A percentile compares a stretch with the other conserved stretches of the same genome.
phyloP scores from a whole-genome alignment of 1,139 yeast species.

The Eremothecium coryli region DNA sequence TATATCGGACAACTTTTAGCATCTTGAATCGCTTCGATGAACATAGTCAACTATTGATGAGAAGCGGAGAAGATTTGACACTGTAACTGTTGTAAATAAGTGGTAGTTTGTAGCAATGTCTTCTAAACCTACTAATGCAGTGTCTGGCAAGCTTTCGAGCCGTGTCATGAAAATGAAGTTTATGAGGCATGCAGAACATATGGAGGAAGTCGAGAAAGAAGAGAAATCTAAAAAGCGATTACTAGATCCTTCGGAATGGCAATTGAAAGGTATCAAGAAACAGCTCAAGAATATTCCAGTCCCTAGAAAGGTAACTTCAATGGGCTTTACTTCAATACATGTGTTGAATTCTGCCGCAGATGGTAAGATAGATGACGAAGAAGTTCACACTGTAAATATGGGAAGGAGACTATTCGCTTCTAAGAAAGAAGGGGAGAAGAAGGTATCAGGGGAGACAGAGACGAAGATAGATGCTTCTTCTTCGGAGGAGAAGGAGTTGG shows the following conservation, averaged over 20 bases:
- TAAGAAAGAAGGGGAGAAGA: conserved; percentile 10
- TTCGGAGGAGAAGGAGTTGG: neutral
- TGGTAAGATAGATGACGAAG: conserved; percentile 9
- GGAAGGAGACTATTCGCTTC: conserved; percentile 30
- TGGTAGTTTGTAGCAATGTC: no score
- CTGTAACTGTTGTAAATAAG: no score
- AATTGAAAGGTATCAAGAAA: conserved; percentile 7
- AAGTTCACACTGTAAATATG: conserved; percentile 10
- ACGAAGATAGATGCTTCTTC: neutral
- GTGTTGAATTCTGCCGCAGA: neutral
- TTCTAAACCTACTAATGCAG: conserved; percentile 9
- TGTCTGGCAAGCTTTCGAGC: conserved; percentile 25
- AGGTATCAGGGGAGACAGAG: neutral
- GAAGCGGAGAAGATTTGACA: no score
- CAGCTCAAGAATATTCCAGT: conserved; percentile 12
- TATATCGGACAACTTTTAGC: no score
- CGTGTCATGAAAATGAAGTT: conserved; percentile 39
- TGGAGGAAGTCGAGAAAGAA: conserved; percentile 31
- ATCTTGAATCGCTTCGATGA: no score
- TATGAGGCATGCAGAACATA: conserved; percentile 40
- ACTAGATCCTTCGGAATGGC: conserved; percentile 33
- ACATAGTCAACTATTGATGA: no score
- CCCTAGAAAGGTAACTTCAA: conserved; percentile 29
- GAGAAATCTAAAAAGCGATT: conserved; percentile 36
- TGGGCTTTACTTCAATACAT: conserved; percentile 43